phyloP scores from a whole-genome alignment of 148 eudicot genomes.

The Selenicereus undatus region DNA sequence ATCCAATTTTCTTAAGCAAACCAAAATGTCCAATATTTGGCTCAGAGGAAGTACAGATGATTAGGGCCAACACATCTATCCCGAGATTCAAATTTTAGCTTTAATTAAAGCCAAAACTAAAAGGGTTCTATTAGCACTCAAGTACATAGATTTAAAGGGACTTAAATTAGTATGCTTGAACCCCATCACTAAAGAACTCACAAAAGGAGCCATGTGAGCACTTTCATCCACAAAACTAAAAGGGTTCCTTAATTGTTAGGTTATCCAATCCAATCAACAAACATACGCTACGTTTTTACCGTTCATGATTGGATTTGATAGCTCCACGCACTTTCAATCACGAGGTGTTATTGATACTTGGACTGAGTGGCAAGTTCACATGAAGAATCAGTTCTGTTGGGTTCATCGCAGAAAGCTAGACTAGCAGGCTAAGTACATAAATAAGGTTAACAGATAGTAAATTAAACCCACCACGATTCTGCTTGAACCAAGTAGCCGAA shows the following conservation, averaged over 20 bases:
- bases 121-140: slow-evolving; percentile 25
- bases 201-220: background rate
- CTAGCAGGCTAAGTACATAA: no score
- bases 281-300: no score
- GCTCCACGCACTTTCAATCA: no score
- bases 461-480: no score
- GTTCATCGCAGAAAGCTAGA: no score
- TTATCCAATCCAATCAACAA: slow-evolving; percentile 11
- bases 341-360: no score
- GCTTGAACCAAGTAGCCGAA: no score
- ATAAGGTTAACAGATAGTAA: no score
- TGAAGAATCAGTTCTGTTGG: no score
- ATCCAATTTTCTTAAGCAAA: slow-evolving; percentile 8
- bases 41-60: slow-evolving; percentile 18
- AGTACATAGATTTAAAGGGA: slow-evolving; percentile 1
- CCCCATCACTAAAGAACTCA: background rate
- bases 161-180: background rate
- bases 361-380: no score
- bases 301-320: no score
- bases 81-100: slow-evolving; percentile 27
- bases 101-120: slow-evolving; percentile 35
- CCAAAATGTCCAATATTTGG: slow-evolving; percentile 10
- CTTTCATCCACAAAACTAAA: background rate
- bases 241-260: slow-evolving; percentile 25
- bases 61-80: slow-evolving; percentile 29